These are phyloP conservation scores for Asterophora parasitica DNA, from an alignment of 768 basidiomycete species.

Conservation along the genomic window DNA sequence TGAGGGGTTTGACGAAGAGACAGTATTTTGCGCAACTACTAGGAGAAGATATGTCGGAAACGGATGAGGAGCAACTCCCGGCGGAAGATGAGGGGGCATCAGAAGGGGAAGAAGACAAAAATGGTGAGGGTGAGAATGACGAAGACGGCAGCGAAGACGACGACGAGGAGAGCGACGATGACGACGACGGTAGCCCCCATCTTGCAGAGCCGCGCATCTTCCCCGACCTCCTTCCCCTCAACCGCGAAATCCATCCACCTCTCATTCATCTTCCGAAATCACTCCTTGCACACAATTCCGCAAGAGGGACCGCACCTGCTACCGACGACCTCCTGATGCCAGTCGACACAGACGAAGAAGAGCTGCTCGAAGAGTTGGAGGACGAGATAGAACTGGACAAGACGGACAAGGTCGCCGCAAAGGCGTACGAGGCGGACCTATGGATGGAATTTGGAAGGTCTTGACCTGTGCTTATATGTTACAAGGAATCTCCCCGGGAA, in stretches of 20 bases:
- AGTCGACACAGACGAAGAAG: slow-evolving; percentile 20
- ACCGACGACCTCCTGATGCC: slow-evolving; percentile 18
- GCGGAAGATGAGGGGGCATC: not conserved
- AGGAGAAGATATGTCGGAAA: slow-evolving; percentile 6
- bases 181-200: slow-evolving; percentile 6
- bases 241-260: slow-evolving; percentile 22
- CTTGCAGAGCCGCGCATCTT: slow-evolving; percentile 8
- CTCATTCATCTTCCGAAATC: slow-evolving; percentile 18
- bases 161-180: slow-evolving; percentile 6
- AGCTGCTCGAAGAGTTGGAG: slow-evolving; percentile 30
- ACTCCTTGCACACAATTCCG: not conserved
- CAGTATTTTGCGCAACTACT: slow-evolving; percentile 36
- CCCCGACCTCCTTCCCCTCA: slow-evolving; percentile 16
- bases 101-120: slow-evolving; percentile 7
- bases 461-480: not conserved
- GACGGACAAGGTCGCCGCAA: slow-evolving; percentile 27
- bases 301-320: not conserved
- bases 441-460: slow-evolving; percentile 27
- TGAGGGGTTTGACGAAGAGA: slow-evolving; percentile 30
- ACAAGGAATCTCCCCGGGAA: not conserved
- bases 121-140: slow-evolving; percentile 5
- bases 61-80: slow-evolving; percentile 6
- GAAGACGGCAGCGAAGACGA: not conserved
- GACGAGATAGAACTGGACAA: slow-evolving; percentile 40
- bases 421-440: slow-evolving; percentile 34